Base-by-base conservation (phyloP, 2,329 filamentous ascomycete genomes). In the Verticillium tricorpus region DNA sequence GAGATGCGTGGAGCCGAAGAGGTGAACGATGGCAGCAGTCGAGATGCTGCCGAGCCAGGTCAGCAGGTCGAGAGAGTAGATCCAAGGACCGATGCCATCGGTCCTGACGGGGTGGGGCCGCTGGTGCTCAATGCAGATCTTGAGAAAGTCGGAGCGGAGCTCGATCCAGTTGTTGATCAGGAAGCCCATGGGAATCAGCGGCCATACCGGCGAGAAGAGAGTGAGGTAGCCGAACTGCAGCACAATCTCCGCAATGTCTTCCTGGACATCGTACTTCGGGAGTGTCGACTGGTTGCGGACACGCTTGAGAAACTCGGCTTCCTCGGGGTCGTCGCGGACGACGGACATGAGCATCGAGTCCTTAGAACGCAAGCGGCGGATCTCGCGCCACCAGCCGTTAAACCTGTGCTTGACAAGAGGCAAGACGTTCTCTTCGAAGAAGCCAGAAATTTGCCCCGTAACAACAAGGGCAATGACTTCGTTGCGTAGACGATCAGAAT, bases 141-240 rank as follows among this genome's bases (percentile, higher is more conserved):
- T 93, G 74, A 90, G 84, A 56, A 91, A 90, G 68, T 93, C 90
- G 2, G 89, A 88, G 11, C 90, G 88, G 11, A 93, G 80, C 72
- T 93, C 90, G 61, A 93, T 77, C 88, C 89, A 91, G 75, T 92
- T 89, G 74, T 92, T 92, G 70, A 91, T 74, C 15, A 92, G 77
- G 72, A 92, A 93, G 0, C 88, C 89, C 25, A 91, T 78, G 0
- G 87, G 85, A 0, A 90, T 89, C 1, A 92, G 77, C 0, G 90
- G 89, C 90, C 90, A 93, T 34, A 91, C 87, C 0, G 90, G 87
- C 1, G 86, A 89, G 73, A 92, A 93, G 5, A 92, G 77, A 0
- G 87, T 84, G 0, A 93, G 80, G 70, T 92, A 91, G 5, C 90
- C 90, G 66, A 91, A 92, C 69, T 89, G 87, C 2, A 91, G 80